Base-by-base conservation (phyloP, 441 rosid genomes). In the Aquilaria agallochum region DNA sequence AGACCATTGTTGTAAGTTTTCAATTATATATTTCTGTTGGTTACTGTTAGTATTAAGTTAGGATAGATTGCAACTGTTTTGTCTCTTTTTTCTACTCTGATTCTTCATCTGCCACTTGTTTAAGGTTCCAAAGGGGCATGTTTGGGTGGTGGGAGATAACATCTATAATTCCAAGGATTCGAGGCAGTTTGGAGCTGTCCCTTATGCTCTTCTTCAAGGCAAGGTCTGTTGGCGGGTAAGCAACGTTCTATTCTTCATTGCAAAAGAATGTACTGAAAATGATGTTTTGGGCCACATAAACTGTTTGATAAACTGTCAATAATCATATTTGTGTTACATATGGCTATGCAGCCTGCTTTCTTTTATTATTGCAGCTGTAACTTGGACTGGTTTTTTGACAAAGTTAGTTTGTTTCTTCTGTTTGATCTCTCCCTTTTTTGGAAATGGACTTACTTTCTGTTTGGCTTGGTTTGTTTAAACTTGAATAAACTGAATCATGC, bases 61-160 rank as follows among this genome's bases (percentile, higher is more conserved):
- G 13, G 57, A 61, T 66, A 11, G 33, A 60, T 53, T 54, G 14
- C 52, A 9, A 45, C 47, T 61, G 69, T 33, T 31, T 32, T 32
- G 42, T 12, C 67, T 55, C 44, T 50, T n/a, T 50, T 11, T 20
- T 14, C 6, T 62, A 54, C 52, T 48, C 20, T 53, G 11, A 36
- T 15, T 7, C 32, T 50, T 6, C 51, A 13, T 59, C 33, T 10
- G 15, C 12, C 40, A 52, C 53, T 40, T 62, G 32, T 51, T 51
- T 40, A 30, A 91, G 98, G 90, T 89, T 61, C 96, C 96, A 1
- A 71, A 63, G 74, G 96, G 96, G 51, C 86, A 82, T 65, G 63
- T 89, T 50, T 88, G 91, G 84, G 68, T 85, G 14, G 76, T 82
- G 64, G 98, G 98, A 55, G 96, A 89, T 77, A 69, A 86, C 74